These are phyloP conservation scores for Haplographium delicatum DNA, from an alignment of 495 filamentous ascomycete species.

Conservation along the genomic window DNA sequence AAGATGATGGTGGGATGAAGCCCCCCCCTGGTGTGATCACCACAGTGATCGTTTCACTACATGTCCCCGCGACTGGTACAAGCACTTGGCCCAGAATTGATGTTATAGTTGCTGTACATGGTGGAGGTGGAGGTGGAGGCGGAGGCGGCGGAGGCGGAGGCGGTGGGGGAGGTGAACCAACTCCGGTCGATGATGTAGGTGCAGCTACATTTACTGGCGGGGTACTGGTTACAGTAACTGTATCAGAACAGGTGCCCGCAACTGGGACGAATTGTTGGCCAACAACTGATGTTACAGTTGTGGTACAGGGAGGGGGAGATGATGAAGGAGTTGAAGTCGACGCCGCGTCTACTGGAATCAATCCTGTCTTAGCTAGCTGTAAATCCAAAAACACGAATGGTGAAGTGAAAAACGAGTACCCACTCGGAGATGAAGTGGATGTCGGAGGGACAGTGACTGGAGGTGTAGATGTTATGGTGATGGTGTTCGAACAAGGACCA, in stretches of 20 bases:
- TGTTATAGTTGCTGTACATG: background rate
- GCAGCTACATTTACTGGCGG: background rate
- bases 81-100: background rate
- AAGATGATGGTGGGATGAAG: no score
- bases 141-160: background rate
- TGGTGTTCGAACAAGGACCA: background rate
- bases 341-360: no score
- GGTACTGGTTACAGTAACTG: background rate
- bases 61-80: background rate
- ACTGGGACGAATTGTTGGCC: background rate
- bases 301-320: constrained; percentile 1
- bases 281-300: background rate
- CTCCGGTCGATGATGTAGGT: background rate
- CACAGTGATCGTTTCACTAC: background rate
- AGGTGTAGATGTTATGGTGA: background rate
- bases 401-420: no score
- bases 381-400: no score
- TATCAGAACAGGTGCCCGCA: background rate
- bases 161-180: no score
- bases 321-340: no score
- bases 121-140: background rate
- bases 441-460: no score
- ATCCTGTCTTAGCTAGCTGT: no score
- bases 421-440: no score
- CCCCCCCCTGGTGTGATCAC: background rate